Evolutionary conservation across 176 grass and related monocot species (phyloP), one percentile per base, ranked within the genome.

Genomic region (Aechmea fasciata): DNA sequence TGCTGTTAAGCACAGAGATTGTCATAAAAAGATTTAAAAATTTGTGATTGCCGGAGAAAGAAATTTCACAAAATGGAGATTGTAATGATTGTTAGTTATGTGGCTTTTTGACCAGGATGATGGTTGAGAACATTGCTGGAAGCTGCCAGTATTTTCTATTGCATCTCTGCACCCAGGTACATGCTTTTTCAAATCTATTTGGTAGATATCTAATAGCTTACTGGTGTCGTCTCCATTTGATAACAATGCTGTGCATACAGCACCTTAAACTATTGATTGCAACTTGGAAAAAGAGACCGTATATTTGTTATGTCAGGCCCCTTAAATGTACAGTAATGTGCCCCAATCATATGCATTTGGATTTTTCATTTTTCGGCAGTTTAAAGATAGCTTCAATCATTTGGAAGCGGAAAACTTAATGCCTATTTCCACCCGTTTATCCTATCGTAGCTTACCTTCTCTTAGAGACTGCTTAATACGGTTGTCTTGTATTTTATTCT

Each of bases 141-240:
- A 73, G 81, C 51, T 77, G 78, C 78, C 83, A 83, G 50, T 96
- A 96, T 79, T 96, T 85, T 74, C 49, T 96, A 72, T 66, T 96
- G 74, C 93, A 92, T 85, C 81, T 96, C 10, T 96, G 93, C 74
- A 90, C 93, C 64, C 93, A 92, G 86, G 89, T 96, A 52, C 48
- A 57, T 59, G 22, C 25, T 20, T 41, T 65, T 50, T 47, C 63
- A 71, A 33, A 33, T 33, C 41, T 47, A 50, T 54, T n/a, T 73
- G 19, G 10, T 20, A 10, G 47, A 53, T 33, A 48, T 69, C 47
- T 57, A 7, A 19, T 57, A 17, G 54, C 54, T 57, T 57, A 13
- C 52, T 13, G 52, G 11, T 54, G 52, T 54, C 11, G 5, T 33
- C 29, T 33, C 29, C 29, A 33, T 33, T 33, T 33, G 29, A 33